A percentile compares a stretch with the other conserved stretches of the same genome.
Conservation (phyloP, 495 filamentous ascomycete species). For the Tuber magnatum region DNA sequence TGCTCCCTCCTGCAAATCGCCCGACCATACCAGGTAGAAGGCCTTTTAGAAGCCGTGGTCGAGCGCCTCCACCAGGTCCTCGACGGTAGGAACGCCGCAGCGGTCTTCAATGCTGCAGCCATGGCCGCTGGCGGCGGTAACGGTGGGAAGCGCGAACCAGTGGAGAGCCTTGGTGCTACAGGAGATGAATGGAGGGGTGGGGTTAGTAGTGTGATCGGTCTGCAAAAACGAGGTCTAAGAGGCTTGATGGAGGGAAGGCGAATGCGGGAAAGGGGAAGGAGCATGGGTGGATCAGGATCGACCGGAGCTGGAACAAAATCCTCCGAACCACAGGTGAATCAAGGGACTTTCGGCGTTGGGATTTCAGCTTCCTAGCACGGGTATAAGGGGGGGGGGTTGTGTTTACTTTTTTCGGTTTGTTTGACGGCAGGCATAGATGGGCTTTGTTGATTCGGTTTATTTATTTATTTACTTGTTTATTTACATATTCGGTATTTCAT, state of each 20-base stretch:
- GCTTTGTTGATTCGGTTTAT: neutral
- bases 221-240: constrained; percentile 87
- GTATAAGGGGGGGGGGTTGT: neutral
- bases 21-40: constrained; percentile 85
- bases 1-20: constrained; percentile 92
- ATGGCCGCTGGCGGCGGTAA: constrained; percentile 91
- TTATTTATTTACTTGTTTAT: no score
- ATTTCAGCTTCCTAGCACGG: neutral
- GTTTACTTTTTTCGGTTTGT: neutral
- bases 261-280: constrained; percentile 62
- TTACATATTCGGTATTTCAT: neutral
- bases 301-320: constrained; percentile 9
- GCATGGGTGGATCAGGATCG: constrained; percentile 31
- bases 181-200: constrained; percentile 61
- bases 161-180: constrained; percentile 42
- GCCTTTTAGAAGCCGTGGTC: constrained; percentile 81
- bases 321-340: constrained; percentile 14
- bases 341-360: constrained; percentile 23
- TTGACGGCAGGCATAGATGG: neutral
- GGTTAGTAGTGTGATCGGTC: constrained; percentile 90
- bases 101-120: constrained; percentile 94
- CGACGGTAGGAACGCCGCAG: constrained; percentile 87
- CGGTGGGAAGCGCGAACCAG: constrained; percentile 32
- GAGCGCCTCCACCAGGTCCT: constrained; percentile 85
- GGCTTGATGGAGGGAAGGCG: constrained; percentile 92